Evolutionary conservation across 768 basidiomycete species (phyloP).

Genomic region (Kwoniella heveanensis): DNA sequence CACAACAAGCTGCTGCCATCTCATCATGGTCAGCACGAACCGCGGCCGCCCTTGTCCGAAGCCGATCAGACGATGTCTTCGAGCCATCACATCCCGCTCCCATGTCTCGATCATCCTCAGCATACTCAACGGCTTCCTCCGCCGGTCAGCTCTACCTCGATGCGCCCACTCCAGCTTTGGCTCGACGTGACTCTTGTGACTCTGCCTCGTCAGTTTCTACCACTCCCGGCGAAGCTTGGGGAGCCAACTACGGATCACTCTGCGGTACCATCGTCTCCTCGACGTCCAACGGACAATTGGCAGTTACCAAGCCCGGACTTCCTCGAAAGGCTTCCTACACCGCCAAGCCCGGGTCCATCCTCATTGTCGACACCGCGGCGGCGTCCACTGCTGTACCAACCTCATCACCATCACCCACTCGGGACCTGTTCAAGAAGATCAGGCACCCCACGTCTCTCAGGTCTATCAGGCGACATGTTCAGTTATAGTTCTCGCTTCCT

Average conservation of each 20-base stretch:
- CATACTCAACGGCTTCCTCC: slow-evolving; percentile 13
- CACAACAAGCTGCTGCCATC: slow-evolving; percentile 26
- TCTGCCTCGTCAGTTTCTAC: slow-evolving; percentile 29
- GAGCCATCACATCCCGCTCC: slow-evolving; percentile 10
- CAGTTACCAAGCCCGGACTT: slow-evolving; percentile 32
- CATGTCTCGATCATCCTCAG: slow-evolving; percentile 16
- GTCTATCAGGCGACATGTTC: slow-evolving; percentile 27
- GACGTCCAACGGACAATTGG: slow-evolving; percentile 33
- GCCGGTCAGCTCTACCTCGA: slow-evolving; percentile 39
- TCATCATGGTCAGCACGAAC: slow-evolving; percentile 33
- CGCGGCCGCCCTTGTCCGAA: slow-evolving; percentile 23
- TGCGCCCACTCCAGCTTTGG: slow-evolving; percentile 46
- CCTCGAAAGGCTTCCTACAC: slow-evolving; percentile 51
- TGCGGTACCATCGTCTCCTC: slow-evolving; percentile 34
- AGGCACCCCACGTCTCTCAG: slow-evolving; percentile 27
- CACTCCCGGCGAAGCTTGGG: slow-evolving; percentile 36
- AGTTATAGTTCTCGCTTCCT: slow-evolving; percentile 8
- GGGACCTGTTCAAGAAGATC: slow-evolving; percentile 31
- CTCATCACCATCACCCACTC: slow-evolving; percentile 28
- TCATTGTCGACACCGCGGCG: slow-evolving; percentile 34
- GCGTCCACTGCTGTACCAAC: slow-evolving; percentile 6
- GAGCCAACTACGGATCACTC: slow-evolving; percentile 18
- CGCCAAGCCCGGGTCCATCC: slow-evolving; percentile 39
- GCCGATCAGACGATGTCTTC: slow-evolving; percentile 23
- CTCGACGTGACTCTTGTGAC: slow-evolving; percentile 39